These are phyloP conservation scores for Spizellomyces sp. DNA, from an alignment of 192 early-diverging fungal genomes.

Conservation along the genomic window DNA sequence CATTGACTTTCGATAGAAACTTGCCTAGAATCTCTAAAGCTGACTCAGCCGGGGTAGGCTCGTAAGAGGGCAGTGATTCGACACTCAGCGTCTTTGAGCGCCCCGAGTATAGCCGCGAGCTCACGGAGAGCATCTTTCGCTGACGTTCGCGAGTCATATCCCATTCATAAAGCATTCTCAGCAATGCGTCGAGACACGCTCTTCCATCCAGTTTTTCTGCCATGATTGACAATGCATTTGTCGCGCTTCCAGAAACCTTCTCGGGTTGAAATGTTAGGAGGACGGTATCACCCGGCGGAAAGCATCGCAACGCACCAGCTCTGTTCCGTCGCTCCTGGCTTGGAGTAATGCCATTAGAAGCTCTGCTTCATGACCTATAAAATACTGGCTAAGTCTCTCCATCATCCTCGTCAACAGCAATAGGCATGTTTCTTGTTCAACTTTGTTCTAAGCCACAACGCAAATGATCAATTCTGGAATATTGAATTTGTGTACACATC, in stretches of 20 bases:
- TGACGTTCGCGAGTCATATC: neutral
- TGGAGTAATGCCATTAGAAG: neutral
- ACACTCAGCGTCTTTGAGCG: neutral
- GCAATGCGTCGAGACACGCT: slow-evolving; percentile 1
- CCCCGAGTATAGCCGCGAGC: neutral
- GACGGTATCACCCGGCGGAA: no score
- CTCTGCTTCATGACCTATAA: neutral
- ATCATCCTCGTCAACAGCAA: neutral
- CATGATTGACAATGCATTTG: neutral
- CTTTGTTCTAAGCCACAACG: neutral
- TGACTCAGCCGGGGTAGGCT: neutral
- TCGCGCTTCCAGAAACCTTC: slow-evolving; percentile 1
- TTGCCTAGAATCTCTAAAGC: neutral
- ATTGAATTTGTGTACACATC: neutral
- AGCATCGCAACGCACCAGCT: neutral
- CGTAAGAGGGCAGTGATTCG: neutral
- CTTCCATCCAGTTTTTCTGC: neutral
- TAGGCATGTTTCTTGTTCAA: neutral
- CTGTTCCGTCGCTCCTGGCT: neutral
- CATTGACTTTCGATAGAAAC: neutral
- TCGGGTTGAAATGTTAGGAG: no score
- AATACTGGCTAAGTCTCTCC: neutral
- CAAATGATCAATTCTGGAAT: neutral
- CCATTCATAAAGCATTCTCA: neutral
- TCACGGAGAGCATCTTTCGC: neutral